These are phyloP conservation scores for Chaetomium globosum DNA, from an alignment of 2,329 filamentous ascomycete genomes.

Conservation along the genomic window DNA sequence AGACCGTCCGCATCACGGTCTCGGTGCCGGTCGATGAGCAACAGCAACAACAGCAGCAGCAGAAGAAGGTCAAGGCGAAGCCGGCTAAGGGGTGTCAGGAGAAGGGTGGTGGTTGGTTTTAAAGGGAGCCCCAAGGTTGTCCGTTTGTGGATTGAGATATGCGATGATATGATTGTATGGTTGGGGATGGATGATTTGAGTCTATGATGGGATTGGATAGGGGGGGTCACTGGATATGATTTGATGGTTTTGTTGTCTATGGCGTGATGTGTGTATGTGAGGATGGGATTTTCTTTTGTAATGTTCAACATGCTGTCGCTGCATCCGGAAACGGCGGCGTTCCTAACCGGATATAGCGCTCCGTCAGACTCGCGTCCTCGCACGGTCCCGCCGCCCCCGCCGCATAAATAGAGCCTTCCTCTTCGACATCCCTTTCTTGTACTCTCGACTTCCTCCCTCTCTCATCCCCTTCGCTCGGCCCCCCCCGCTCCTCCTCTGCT, in stretches of 20 bases:
- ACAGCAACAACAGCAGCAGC: neutral
- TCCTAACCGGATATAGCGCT: too few relatives aligned
- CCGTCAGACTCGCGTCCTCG: too few relatives aligned
- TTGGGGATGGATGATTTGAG: neutral
- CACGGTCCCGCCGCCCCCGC: too few relatives aligned
- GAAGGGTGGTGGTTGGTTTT: slow-evolving; percentile 17
- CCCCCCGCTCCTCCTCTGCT: too few relatives aligned
- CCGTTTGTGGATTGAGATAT: neutral
- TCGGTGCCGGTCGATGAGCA: slow-evolving; percentile 28
- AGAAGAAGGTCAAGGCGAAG: slow-evolving; percentile 16
- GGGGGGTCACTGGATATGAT: slow-evolving; percentile 2
- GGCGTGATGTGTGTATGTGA: neutral
- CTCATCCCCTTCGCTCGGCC: too few relatives aligned
- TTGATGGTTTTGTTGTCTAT: neutral
- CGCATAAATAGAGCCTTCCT: too few relatives aligned
- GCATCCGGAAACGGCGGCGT: too few relatives aligned
- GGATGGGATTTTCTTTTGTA: slow-evolving; percentile 23
- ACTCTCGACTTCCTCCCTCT: too few relatives aligned
- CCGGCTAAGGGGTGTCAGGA: neutral
- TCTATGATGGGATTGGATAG: neutral
- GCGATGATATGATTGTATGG: neutral
- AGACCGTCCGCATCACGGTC: slow-evolving; percentile 34
- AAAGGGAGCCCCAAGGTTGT: too few relatives aligned
- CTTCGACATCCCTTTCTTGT: too few relatives aligned
- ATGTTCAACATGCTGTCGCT: too few relatives aligned